Base-by-base conservation (phyloP, 1,139 yeast species). In the Yamadazyma friedrichii region DNA sequence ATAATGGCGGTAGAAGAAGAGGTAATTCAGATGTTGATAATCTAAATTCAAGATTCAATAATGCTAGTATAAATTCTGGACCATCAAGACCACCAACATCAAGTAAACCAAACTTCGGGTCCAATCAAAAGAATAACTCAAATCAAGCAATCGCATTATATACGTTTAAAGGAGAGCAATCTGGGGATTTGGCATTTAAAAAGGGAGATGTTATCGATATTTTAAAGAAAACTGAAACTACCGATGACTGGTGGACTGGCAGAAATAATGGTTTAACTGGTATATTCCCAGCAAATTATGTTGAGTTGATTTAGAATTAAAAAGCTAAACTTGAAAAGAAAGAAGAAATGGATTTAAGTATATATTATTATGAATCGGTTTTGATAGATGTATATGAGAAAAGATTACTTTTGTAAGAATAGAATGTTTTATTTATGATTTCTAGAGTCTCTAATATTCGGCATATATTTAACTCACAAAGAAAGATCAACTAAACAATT, bases 201-300 rank as follows among this genome's bases (percentile, higher is more conserved):
- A 93, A 93, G 68, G 98, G 98, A 42, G 98, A 93, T 62, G 87
- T 88, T n/a, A 87, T 93, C 54, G 85, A 88, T 34, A 85, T 93
- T 50, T 68, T 87, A 39, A 88, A 89, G 62, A 88, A 85, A 61
- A 80, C 95, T 11, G 89, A 85, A 12, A 84, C 96, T 10, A 79
- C 82, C 38, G 95, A 93, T 60, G 98, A 93, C 60, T 93, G 98
- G 98, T 93, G 98, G 98, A 89, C 96, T 0, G 98, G 98, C 15
- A 80, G 85, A 58, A 72, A 82, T 45, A 86, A 85, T 53, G 94
- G 95, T 5, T 66, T 65, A 43, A 86, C 88, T 49, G 98, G 98
- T 38, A 89, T 91, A 20, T 93, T 93, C 74, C 98, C 98, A 9
- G 98, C 98, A 2, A 93, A 93, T 60, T 93, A 93, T 58, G 97